Percentiles rank a stretch among this genome's conserved stretches.
phyloP scores from a whole-genome alignment of 257 asterid genomes.

The Capsicum rhomboideum region DNA sequence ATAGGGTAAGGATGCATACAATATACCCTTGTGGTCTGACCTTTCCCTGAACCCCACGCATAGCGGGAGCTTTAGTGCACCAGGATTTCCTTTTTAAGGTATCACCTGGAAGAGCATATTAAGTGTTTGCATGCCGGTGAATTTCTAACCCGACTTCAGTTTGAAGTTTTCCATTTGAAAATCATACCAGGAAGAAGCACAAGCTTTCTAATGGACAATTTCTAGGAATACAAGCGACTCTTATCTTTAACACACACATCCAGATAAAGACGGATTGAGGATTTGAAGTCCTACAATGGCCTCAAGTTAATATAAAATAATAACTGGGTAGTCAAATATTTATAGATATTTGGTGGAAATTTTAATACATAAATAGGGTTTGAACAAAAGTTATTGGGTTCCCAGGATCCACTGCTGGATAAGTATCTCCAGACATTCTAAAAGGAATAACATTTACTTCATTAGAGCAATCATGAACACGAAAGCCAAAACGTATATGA shows the following conservation, averaged over 20 bases:
- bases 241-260: neutral
- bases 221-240: neutral
- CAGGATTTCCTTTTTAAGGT: no score
- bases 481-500: neutral
- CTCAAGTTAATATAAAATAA: neutral
- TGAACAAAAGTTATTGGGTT: neutral
- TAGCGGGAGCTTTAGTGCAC: no score
- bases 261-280: neutral
- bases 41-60: no score
- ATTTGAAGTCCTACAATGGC: neutral
- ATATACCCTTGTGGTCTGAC: no score
- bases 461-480: neutral
- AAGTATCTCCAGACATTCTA: neutral
- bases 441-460: slow-evolving; percentile 3
- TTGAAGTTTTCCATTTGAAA: neutral
- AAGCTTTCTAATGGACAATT: neutral
- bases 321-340: neutral
- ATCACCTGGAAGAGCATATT: neutral
- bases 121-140: neutral
- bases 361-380: neutral
- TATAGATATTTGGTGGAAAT: neutral
- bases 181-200: neutral
- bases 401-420: neutral
- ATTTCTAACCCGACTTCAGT: neutral
- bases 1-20: no score